A percentile compares a stretch with the other conserved stretches of the same genome.
Evolutionary conservation across 2,329 filamentous ascomycete species (phyloP).

Genomic region (Salinomyces thailandicus): DNA sequence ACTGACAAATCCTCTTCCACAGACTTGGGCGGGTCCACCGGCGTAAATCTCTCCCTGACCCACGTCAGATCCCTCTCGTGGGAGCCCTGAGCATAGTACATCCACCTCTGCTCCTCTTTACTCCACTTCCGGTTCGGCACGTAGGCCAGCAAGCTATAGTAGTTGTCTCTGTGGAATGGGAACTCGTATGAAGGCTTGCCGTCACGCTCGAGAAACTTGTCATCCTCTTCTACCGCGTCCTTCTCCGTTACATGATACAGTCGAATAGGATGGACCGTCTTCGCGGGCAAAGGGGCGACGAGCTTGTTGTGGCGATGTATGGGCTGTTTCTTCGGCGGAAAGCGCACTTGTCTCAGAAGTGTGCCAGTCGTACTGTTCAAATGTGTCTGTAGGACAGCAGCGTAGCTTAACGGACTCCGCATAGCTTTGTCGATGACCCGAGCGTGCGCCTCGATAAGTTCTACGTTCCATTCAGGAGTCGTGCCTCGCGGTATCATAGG

Average conservation of each 20-base stretch:
- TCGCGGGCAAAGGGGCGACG: background rate
- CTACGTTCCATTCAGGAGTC: conserved; percentile 40
- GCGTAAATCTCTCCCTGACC: conserved; percentile 12
- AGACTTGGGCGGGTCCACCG: background rate
- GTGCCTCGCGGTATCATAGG: conserved; percentile 42
- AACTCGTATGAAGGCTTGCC: conserved; percentile 45
- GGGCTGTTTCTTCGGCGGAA: conserved; percentile 18
- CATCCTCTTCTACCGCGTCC: conserved; percentile 39
- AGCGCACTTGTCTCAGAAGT: conserved; percentile 30
- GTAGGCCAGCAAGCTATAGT: conserved; percentile 49
- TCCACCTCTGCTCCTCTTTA: conserved; percentile 36
- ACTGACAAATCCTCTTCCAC: background rate
- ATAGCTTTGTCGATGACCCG: conserved; percentile 38
- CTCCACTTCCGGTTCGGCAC: conserved; percentile 48
- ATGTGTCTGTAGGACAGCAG: conserved; percentile 39
- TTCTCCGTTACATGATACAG: conserved; percentile 38
- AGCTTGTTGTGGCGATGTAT: conserved; percentile 30
- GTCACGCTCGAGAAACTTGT: conserved; percentile 41
- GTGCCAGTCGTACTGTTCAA: conserved; percentile 38
- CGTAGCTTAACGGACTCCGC: conserved; percentile 40
- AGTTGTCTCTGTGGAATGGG: conserved; percentile 47
- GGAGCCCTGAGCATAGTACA: conserved; percentile 32
- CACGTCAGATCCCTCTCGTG: conserved; percentile 33
- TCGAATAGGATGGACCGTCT: conserved; percentile 12
- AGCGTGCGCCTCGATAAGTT: conserved; percentile 36